These are phyloP conservation scores for Pleurostoma richardsiae DNA, from an alignment of 2,329 filamentous ascomycete species.

Conservation along the genomic window DNA sequence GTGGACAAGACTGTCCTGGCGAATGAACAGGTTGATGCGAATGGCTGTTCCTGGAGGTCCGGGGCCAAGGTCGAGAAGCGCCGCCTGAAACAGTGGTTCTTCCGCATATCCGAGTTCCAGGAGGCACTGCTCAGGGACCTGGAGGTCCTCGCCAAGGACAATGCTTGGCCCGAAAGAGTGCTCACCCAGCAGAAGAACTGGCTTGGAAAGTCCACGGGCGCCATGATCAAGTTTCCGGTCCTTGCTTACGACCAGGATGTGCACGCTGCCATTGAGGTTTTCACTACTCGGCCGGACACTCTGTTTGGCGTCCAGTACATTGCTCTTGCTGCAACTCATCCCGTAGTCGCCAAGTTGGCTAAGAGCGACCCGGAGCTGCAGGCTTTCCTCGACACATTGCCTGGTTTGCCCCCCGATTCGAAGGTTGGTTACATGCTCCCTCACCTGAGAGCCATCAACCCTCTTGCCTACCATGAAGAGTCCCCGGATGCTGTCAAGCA, in stretches of 20 bases:
- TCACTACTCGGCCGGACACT: slow-evolving; percentile 81
- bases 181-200: slow-evolving; percentile 81
- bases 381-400: slow-evolving; percentile 62
- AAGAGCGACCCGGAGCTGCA: slow-evolving; percentile 55
- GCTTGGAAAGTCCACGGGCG: slow-evolving; percentile 75
- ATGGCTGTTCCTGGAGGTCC: slow-evolving; percentile 81
- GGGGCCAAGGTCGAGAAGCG: slow-evolving; percentile 79
- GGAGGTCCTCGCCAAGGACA: slow-evolving; percentile 55
- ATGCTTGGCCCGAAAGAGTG: slow-evolving; percentile 78
- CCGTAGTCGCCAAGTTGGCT: slow-evolving; percentile 59
- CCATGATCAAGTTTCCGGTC: slow-evolving; percentile 66
- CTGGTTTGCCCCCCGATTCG: slow-evolving; percentile 47
- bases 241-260: slow-evolving; percentile 33
- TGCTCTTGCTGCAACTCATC: slow-evolving; percentile 70
- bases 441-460: slow-evolving; percentile 58
- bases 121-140: slow-evolving; percentile 69
- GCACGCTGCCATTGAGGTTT: slow-evolving; percentile 59
- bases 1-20: slow-evolving; percentile 85
- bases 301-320: slow-evolving; percentile 84
- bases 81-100: slow-evolving; percentile 83
- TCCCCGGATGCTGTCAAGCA: slow-evolving; percentile 46
- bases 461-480: slow-evolving; percentile 51
- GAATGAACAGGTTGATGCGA: slow-evolving; percentile 88
- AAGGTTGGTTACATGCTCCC: slow-evolving; percentile 66
- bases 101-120: slow-evolving; percentile 75